Conservation (phyloP, 352 stramenopile genomes). For the Phytopythium boreale region DNA sequence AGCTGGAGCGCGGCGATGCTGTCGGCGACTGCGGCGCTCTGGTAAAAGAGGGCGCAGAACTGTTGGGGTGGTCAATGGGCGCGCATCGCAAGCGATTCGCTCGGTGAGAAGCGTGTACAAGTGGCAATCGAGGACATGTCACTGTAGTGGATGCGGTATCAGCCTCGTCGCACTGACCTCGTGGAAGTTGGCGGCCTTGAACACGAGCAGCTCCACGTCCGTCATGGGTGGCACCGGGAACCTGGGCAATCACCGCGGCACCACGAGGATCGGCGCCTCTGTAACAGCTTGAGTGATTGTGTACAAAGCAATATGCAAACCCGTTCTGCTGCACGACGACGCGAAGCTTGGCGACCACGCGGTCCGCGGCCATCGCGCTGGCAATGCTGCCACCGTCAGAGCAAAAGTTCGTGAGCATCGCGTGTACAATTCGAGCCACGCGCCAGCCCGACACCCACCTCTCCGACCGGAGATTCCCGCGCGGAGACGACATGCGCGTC, state of each 20-base stretch:
- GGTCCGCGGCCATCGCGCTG: conserved; percentile 41
- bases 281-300: background rate
- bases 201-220: conserved; percentile 47
- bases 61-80: conserved; percentile 11
- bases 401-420: background rate
- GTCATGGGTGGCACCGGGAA: conserved; percentile 45
- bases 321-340: conserved; percentile 44
- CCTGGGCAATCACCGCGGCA: conserved; percentile 12
- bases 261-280: background rate
- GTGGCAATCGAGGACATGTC: background rate
- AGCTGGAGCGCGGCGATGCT: conserved; percentile 40
- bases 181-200: conserved; percentile 53
- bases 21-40: conserved; percentile 28
- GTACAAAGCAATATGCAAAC: conserved; percentile 14
- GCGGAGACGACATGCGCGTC: conserved; percentile 18
- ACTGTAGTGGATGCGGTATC: background rate
- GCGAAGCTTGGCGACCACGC: conserved; percentile 44
- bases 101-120: background rate
- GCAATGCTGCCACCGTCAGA: conserved; percentile 27
- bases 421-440: too few species aligned
- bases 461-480: conserved; percentile 25
- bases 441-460: conserved; percentile 19
- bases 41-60: conserved; percentile 55
- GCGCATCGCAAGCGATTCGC: background rate
- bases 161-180: conserved; percentile 27